Conservation (phyloP, 176 grass and related monocot genomes). For the Paspalum notatum region DNA sequence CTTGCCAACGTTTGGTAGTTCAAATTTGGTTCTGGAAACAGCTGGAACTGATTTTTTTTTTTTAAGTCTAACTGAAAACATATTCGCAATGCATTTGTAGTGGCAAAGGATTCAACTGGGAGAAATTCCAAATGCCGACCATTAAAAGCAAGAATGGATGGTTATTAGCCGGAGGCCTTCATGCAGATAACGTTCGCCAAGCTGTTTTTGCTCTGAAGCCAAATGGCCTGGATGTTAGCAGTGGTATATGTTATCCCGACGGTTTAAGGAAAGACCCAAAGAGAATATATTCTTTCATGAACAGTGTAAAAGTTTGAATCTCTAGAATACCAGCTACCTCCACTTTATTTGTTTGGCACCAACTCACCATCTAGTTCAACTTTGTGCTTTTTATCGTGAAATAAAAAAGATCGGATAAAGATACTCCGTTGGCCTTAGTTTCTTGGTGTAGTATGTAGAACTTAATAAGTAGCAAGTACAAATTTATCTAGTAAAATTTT, state of each 20-base stretch:
- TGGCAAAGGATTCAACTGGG: constrained; percentile 89
- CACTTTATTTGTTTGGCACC: too few relatives aligned
- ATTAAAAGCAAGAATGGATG: constrained; percentile 71
- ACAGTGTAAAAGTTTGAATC: constrained; percentile 42
- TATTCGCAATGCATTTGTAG: constrained; percentile 43
- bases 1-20: neutral
- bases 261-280: constrained; percentile 52
- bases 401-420: too few relatives aligned
- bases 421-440: neutral
- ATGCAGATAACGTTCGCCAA: constrained; percentile 65
- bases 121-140: constrained; percentile 59
- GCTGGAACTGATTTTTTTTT: neutral
- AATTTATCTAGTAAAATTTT: too few relatives aligned
- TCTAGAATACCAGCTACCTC: neutral
- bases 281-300: constrained; percentile 69
- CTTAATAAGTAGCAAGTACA: neutral
- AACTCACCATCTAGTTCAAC: too few relatives aligned
- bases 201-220: constrained; percentile 52
- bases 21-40: neutral
- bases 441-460: neutral
- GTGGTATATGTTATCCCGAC: constrained; percentile 64
- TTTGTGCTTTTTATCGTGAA: too few relatives aligned
- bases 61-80: neutral
- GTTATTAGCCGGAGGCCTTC: constrained; percentile 80
- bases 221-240: constrained; percentile 74